Evolutionary conservation across 305 asterid genomes (phyloP), one percentile per base, ranked within the genome.

Genomic region (Striga hermonthica): DNA sequence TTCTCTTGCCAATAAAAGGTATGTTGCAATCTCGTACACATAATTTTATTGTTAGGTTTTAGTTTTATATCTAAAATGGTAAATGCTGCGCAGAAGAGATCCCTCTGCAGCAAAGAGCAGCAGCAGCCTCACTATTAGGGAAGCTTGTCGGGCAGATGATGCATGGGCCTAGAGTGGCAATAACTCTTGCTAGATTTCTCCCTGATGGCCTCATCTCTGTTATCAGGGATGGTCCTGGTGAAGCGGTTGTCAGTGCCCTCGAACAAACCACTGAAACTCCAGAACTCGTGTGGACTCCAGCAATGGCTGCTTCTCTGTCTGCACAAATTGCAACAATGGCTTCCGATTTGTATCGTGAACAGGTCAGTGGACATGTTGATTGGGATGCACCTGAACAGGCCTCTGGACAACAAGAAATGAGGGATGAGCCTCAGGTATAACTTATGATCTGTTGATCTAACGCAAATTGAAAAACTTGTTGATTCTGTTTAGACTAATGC

Each of bases 381-480:
- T 93, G 99, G 99, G 97, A 93, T 80, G 97, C 79, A 55, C 96
- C 99, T 62, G 99, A 93, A 71, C 97, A 86, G 84, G 91, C 97
- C 66, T 84, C 99, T 48, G 77, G 88, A 58, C 96, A 86, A 68
- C 96, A 83, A 78, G 99, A 90, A 70, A 93, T 90, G 97, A 88
- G 91, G 77, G 97, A 93, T 68, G 97, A 93, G 79, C 99, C 96
- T 72, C 99, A 93, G 97, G 97, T 93, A 79, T 75, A 69, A 60
- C 64, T 54, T 70, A 58, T 14, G 71, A 64, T 44, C 35, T 62
- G 35, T 58, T 60, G 66, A 64, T 68, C 57, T 58, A 61, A 22
- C 31, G 31, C 31, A 22, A 22, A 59, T 4, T 54, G 57, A 66
- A 69, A 64, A 62, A 56, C 54, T 64, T 65, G 72, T 69, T 6